Percentiles rank a stretch among this genome's conserved stretches.
Evolutionary conservation across 2,329 filamentous ascomycete genomes (phyloP).

Genomic region (Pseudonectria foliicola): DNA sequence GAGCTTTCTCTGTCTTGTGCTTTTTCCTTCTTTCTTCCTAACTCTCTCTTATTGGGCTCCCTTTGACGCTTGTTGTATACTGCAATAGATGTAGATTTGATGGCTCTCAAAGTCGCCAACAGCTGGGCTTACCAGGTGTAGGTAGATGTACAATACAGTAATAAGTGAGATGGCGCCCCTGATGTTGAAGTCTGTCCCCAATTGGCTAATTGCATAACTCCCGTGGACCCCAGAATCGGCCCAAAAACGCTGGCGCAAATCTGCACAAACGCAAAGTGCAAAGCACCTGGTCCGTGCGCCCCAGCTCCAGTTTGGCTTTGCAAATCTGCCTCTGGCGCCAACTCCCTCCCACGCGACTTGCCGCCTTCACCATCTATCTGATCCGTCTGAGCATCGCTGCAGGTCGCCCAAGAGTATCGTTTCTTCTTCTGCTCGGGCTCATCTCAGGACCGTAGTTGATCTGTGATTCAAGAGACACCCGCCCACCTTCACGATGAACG

Average conservation of each 20-base stretch:
- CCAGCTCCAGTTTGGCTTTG: constrained; percentile 15
- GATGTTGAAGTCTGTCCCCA: not conserved
- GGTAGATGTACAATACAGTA: no score
- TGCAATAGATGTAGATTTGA: not conserved
- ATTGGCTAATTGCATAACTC: constrained; percentile 9
- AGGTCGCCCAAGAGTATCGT: no score
- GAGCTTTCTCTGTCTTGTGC: not conserved
- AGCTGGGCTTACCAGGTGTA: no score
- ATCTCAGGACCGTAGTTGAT: no score
- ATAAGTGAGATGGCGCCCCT: no score
- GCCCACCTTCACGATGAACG: constrained; percentile 47
- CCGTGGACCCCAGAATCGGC: no score
- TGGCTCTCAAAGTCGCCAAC: not conserved
- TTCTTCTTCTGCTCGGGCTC: no score
- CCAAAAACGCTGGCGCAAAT: no score
- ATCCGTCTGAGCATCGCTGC: no score
- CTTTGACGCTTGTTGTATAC: constrained; percentile 12
- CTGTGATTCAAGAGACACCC: constrained; percentile 1
- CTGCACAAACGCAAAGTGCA: constrained; percentile 2
- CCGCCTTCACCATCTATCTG: no score
- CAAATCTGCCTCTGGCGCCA: constrained; percentile 4
- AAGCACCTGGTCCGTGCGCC: constrained; percentile 15
- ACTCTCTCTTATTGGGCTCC: constrained; percentile 8
- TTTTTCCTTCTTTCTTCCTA: constrained; percentile 2
- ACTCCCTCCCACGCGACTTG: no score